phyloP scores from a whole-genome alignment of 441 rosid genomes.

The Corymbia citriodora region DNA sequence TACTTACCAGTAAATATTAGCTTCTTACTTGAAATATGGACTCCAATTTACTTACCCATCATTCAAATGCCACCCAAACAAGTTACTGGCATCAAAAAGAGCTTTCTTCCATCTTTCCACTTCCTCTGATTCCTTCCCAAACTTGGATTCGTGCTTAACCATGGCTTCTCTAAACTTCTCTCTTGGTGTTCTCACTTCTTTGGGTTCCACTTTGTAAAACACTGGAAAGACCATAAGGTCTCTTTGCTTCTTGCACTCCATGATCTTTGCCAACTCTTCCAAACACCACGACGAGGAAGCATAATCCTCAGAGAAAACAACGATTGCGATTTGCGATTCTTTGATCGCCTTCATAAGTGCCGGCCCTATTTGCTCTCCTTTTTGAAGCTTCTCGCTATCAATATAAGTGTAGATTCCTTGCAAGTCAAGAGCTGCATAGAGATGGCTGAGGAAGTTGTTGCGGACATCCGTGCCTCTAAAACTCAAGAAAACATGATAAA shows the following conservation, averaged over 20 bases:
- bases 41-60: not conserved
- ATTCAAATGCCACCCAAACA: not conserved
- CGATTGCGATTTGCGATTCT: fast-evolving
- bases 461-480: fast-evolving
- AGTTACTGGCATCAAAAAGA: fast-evolving
- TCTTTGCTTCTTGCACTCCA: not conserved
- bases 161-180: fast-evolving
- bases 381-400: not conserved
- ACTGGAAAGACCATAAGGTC: fast-evolving
- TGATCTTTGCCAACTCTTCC: not conserved
- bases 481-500: not conserved
- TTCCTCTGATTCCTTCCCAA: fast-evolving
- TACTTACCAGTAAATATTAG: too few species aligned
- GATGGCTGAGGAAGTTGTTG: not conserved
- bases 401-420: not conserved
- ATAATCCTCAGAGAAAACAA: not conserved
- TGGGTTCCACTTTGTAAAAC: not conserved
- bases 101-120: not conserved
- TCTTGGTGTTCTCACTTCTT: fast-evolving
- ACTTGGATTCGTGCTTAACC: not conserved
- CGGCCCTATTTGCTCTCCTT: fast-evolving
- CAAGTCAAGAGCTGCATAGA: fast-evolving
- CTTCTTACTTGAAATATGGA: too few species aligned
- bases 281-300: not conserved
- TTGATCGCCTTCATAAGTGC: not conserved